Base-by-base conservation (phyloP, 2,329 filamentous ascomycete genomes). In the Mycosphaerella sp. region DNA sequence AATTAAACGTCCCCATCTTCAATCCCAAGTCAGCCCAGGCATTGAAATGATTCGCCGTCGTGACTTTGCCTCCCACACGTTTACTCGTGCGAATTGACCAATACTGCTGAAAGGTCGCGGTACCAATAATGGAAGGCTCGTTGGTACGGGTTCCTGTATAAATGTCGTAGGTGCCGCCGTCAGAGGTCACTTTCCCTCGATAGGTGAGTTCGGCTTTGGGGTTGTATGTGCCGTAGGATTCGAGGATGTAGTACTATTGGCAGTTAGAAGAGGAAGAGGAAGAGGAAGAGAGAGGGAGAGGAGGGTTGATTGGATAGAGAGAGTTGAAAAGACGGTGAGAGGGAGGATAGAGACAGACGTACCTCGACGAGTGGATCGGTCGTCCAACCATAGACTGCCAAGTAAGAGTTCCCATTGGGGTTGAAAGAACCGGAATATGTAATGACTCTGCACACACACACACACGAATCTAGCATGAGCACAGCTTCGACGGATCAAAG, bases 301-400 rank as follows among this genome's bases (percentile, higher is more conserved):
- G 21, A 0, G 3, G 21, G 21, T 21, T 3, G 21, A 4, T 21
- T 21, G 3, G 21, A 4, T 21, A 21, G 21, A 0, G 21, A 21
- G 21, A 21, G 21, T 21, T 21, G 21, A 2, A 21, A 21, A 21
- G 21, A 21, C 21, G 21, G 21, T 21, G 21, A 21, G 21, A 21
- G 2, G 21, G 3, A 21, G 3, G 21, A 21, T 4, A 21, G 2
- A 21, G 2, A 10, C 9, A 36, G 6, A 17, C 11, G 21, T 50
- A 56, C 54, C 82, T 82, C 80, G 63, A 81, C 71, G n/a, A 80
- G 68, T 0, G 78, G 78, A 64, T 73, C 74, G 14, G 65, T 70
- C 1, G 76, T 79, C 78, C 80, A 83, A 44, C 80, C 80, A 62
- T 82, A 82, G n/a, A 82, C 66, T 11, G 79, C 68, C 12, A 83